Percentiles rank a stretch among this genome's conserved stretches.
Conservation (phyloP, 2,329 filamentous ascomycete genomes). For the Aspergillus piperis region DNA sequence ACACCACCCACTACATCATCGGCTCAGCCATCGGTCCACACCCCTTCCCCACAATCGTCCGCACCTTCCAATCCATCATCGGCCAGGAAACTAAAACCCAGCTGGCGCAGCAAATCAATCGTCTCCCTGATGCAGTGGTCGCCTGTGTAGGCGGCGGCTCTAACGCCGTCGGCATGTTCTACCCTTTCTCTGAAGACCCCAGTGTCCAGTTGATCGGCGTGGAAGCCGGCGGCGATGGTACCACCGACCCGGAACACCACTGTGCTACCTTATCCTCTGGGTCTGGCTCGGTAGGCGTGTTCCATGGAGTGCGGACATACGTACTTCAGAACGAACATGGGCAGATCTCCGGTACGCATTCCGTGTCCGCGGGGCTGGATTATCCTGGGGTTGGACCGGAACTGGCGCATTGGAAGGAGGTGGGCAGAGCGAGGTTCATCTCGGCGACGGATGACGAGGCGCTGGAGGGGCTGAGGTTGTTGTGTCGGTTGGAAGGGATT, state of each 20-base stretch:
- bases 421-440: conserved; percentile 76
- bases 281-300: conserved; percentile 82
- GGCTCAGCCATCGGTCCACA: conserved; percentile 94
- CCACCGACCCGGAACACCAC: conserved; percentile 58
- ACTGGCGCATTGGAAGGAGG: conserved; percentile 87
- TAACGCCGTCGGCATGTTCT: conserved; percentile 96
- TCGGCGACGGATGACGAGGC: conserved; percentile 86
- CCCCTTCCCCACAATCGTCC: conserved; percentile 94
- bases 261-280: conserved; percentile 81
- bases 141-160: conserved; percentile 92
- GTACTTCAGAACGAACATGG: conserved; percentile 86
- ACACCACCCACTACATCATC: conserved; percentile 94
- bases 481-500: conserved; percentile 88
- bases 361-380: conserved; percentile 88
- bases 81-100: conserved; percentile 88
- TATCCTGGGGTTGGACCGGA: conserved; percentile 96
- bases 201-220: conserved; percentile 85
- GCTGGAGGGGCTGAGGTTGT: conserved; percentile 77
- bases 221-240: conserved; percentile 81
- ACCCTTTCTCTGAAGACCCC: conserved; percentile 80
- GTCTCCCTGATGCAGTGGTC: conserved; percentile 91
- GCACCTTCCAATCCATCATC: conserved; percentile 95
- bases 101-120: conserved; percentile 75
- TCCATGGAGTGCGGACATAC: conserved; percentile 92
- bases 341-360: conserved; percentile 89